Evolutionary conservation across 257 asterid genomes (phyloP), one percentile per base, ranked within the genome.

Genomic region (Ophiorrhiza pumila): DNA sequence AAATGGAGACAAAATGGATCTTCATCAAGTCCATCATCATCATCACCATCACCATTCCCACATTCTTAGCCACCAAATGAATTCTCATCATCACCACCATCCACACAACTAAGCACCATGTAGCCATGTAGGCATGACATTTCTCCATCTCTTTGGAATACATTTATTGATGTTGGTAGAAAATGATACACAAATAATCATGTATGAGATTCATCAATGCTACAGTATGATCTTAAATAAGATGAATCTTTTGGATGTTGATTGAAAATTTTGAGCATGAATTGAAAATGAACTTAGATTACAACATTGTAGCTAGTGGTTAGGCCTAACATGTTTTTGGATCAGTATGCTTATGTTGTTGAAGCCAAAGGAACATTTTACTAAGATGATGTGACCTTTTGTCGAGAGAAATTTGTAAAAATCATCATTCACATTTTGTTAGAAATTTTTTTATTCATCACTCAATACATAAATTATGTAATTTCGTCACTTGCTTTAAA

Each of bases 1-100:
- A 11, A 76, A 67, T 31, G 67, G 72, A 13, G 75, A 63, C 78
- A 65, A 43, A 61, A 65, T 62, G 53, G 85, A 83, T 55, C 76
- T 65, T 37, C 71, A 68, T 42, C 78, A 72, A 11, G 37, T 31
- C 43, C 82, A 78, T 41, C 79, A 45, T 57, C 78, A 72, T n/a
- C 83, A 59, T 50, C 79, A 62, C 32, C 64, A 49, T 64, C 78
- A 22, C 57, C 76, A 73, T 61, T n/a, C 66, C 55, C 74, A 61
- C 35, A n/a, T 71, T 71, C 71, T 68, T 62, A 42, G 69, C 62
- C 71, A 65, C 43, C 73, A 71, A 37, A 49, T 55, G 39, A 65
- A 49, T 69, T 25, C 73, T 7, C 78, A 80, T 71, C 72, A 71
- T 63, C 62, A 25, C 52, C 71, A 71, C 27, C 73, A 75, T 37